Evolutionary conservation across 768 basidiomycete species (phyloP), one percentile per base, ranked within the genome.

Genomic region (Dendrothele bispora): DNA sequence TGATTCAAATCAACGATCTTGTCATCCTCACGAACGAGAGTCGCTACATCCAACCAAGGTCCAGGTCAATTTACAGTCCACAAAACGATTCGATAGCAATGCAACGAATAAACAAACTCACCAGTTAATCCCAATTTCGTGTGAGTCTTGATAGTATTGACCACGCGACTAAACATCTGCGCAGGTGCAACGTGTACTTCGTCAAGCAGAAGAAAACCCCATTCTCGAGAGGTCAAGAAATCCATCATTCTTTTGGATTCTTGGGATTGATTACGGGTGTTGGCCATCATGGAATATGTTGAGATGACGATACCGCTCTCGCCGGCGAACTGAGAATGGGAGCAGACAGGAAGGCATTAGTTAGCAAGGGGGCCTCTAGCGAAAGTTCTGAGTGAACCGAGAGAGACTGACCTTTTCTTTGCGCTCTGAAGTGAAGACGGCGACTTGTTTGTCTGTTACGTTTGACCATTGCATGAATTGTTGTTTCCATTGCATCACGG

Each of bases 171-270:
- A 68, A 89, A 89, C 82, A 88, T 88, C 12, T 83, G 82, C 4
- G 86, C 86, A 2, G 88, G 86, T 3, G 87, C 88, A 49, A 89
- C 86, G 61, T 89, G 88, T 24, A 89, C 86, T 61, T 89, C 86
- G 54, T 89, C 86, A 27, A 89, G 68, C 5, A 89, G 66, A 46
- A 89, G 78, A 64, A 87, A 87, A 10, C 86, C 88, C 87, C 86
- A 89, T 61, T 89, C 86, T 39, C 86, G 68, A 17, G 83, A 84
- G 17, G 82, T 80, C 22, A 89, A 64, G 61, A 88, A 89, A 50
- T 89, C 84, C 86, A 89, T 89, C 81, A 88, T 87, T 68, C 88
- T 88, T 67, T 86, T 83, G 21, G 87, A 80, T 57, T 86, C 84
- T 58, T 88, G 83, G n/a, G 87, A 86, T 43, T 87, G 76, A 59